These are phyloP conservation scores for Peronospora farinosa DNA, from an alignment of 352 stramenopile genomes.

Conservation along the genomic window DNA sequence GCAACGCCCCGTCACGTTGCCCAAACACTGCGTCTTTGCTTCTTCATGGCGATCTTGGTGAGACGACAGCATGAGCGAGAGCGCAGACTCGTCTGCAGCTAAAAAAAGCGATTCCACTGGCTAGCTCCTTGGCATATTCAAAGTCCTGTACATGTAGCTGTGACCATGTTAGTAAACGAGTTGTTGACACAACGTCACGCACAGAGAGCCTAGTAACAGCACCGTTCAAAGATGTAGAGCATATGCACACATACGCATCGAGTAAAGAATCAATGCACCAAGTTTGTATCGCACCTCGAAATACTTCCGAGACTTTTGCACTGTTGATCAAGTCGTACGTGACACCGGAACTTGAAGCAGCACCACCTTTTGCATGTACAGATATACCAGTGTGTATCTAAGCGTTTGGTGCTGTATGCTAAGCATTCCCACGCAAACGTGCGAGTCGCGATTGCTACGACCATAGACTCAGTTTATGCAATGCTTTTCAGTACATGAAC, in stretches of 20 bases:
- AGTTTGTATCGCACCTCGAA: too few relatives aligned
- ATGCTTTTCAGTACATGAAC: neutral
- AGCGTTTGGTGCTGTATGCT: neutral
- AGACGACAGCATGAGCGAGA: slow-evolving; percentile 14
- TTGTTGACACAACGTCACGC: neutral
- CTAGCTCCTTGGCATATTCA: slow-evolving; percentile 7
- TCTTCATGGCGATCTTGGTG: slow-evolving; percentile 20
- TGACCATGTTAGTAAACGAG: too few relatives aligned
- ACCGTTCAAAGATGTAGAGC: too few relatives aligned
- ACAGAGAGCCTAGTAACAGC: neutral
- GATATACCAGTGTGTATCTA: neutral
- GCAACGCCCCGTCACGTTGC: neutral
- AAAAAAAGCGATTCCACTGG: slow-evolving; percentile 21
- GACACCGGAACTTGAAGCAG: neutral
- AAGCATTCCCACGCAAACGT: neutral
- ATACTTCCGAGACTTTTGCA: too few relatives aligned
- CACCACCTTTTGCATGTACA: neutral
- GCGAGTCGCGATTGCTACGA: neutral
- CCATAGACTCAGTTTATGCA: neutral
- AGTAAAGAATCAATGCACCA: too few relatives aligned
- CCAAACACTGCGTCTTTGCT: neutral
- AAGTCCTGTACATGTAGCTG: neutral
- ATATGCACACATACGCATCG: too few relatives aligned
- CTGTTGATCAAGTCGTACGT: neutral
- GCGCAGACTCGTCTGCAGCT: slow-evolving; percentile 5